Evolutionary conservation across 805 yeast species (phyloP), one percentile per base, ranked within the genome.

Genomic region (Spathaspora boniae): DNA sequence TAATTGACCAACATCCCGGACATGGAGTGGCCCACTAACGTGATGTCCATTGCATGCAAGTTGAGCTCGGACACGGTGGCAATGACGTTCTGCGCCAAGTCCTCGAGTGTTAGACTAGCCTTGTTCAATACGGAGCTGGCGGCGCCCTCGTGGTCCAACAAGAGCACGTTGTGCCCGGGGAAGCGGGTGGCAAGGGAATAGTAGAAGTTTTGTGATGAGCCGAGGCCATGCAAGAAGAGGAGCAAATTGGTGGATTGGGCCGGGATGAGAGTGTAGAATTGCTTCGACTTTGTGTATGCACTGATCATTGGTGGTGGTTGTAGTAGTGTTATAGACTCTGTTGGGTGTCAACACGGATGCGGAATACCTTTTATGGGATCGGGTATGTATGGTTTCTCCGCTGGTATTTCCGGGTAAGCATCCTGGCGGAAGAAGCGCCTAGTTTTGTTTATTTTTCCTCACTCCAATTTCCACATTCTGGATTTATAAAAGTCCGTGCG

Each of bases 1-100:
- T 43, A 42, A 29, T 42, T 43, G 11, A 43, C 37, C 8, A 38
- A 16, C 44, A 43, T 38, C 11, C 46, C 46, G 9, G 40, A 33
- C 46, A 43, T 43, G 9, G 46, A 43, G 26, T 43, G 46, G 5
- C 46, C 46, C 9, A 41, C 27, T 7, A 43, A 25, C 2, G 29
- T 19, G 11, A 39, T 21, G 16, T 31, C n/a, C 15, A 15, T 26
- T 8, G 15, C 8, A 16, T 9, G 22, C 11, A 41, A 31, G 3
- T 14, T 20, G 7, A 36, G 9, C 20, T 38, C 40, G 11, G 22
- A 7, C 9, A 41, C 18, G 4, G 26, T 16, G 15, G 12, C n/a
- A 9, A 20, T 26, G n/a, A 38, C 33, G 31, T 41, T 39, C 6
- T 33, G 12, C 16, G 36, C 29, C 15, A 37, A 33, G 9, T 29